These are phyloP conservation scores for Reticulascus tulasneorum DNA, from an alignment of 2,329 filamentous ascomycete species.

Conservation along the genomic window DNA sequence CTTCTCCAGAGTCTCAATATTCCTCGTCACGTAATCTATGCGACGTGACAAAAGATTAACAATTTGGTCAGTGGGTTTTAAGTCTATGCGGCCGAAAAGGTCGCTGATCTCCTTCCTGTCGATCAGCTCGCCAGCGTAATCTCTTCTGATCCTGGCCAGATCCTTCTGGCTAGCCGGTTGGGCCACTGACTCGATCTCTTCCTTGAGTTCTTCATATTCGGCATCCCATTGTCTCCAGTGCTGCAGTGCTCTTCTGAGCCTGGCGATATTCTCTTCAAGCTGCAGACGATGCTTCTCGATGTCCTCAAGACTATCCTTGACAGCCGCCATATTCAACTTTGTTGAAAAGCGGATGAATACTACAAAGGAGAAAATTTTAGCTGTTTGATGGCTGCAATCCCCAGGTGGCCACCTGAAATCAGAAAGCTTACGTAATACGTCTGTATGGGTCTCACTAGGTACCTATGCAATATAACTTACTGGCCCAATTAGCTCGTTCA, in stretches of 20 bases:
- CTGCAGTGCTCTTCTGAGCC: constrained; percentile 70
- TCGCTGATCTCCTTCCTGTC: constrained; percentile 52
- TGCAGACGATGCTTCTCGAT: constrained; percentile 71
- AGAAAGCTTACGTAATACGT: too few relatives aligned
- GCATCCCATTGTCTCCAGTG: constrained; percentile 91
- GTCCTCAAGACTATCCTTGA: constrained; percentile 54
- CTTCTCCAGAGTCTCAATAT: constrained; percentile 70
- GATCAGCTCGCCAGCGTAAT: constrained; percentile 61
- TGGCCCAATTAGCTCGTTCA: too few relatives aligned
- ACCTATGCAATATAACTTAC: too few relatives aligned
- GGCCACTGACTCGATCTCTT: constrained; percentile 64
- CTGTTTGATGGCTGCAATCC: too few relatives aligned
- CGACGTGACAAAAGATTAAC: constrained; percentile 66
- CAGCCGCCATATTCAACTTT: constrained; percentile 32
- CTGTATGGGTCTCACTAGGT: too few relatives aligned
- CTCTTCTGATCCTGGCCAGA: constrained; percentile 53
- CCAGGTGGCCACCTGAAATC: too few relatives aligned
- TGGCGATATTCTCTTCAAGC: constrained; percentile 71
- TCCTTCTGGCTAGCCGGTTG: constrained; percentile 45
- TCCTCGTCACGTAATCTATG: constrained; percentile 85
- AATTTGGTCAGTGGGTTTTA: constrained; percentile 59
- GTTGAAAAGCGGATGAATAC: too few relatives aligned
- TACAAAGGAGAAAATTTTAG: too few relatives aligned
- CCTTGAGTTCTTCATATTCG: constrained; percentile 85
- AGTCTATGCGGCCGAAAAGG: constrained; percentile 38